Conservation (phyloP, 164 flowering plant species). For the Paratinospora sagittata region DNA sequence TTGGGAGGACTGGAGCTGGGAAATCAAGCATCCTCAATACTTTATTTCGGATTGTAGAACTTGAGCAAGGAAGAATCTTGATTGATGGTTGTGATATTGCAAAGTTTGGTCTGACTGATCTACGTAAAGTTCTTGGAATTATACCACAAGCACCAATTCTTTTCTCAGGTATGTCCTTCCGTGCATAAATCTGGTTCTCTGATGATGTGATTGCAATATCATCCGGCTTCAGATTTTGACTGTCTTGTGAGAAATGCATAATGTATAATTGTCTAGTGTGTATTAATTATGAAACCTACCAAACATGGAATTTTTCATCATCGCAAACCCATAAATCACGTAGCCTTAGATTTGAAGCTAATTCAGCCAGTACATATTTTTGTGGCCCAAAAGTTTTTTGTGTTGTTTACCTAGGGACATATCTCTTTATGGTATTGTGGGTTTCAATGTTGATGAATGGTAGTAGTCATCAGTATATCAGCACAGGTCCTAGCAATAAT, state of each 20-base stretch:
- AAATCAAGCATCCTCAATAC: slow-evolving; percentile 98
- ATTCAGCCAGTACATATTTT: not conserved
- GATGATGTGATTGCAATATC: no score
- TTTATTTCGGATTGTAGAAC: slow-evolving; percentile 87
- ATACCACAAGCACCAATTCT: slow-evolving; percentile 97
- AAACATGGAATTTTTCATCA: not conserved
- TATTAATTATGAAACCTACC: no score
- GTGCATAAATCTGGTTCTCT: not conserved
- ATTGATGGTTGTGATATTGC: slow-evolving; percentile 75
- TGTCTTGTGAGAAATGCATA: not conserved
- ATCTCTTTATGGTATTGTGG: no score
- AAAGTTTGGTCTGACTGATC: slow-evolving; percentile 78
- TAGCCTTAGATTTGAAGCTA: not conserved
- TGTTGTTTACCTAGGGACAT: not conserved
- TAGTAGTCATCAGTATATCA: not conserved
- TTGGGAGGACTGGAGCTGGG: slow-evolving; percentile 98
- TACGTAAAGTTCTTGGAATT: slow-evolving; percentile 90
- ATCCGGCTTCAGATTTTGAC: not conserved
- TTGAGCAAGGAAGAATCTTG: slow-evolving; percentile 82
- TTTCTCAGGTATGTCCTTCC: slow-evolving; percentile 72
- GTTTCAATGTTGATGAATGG: no score
- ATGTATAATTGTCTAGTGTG: no score
- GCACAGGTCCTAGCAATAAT: not conserved
- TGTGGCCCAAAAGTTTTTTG: not conserved
- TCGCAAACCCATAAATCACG: not conserved